These are phyloP conservation scores for Cytospora leucostoma DNA, from an alignment of 2,329 filamentous ascomycete genomes.

Conservation along the genomic window DNA sequence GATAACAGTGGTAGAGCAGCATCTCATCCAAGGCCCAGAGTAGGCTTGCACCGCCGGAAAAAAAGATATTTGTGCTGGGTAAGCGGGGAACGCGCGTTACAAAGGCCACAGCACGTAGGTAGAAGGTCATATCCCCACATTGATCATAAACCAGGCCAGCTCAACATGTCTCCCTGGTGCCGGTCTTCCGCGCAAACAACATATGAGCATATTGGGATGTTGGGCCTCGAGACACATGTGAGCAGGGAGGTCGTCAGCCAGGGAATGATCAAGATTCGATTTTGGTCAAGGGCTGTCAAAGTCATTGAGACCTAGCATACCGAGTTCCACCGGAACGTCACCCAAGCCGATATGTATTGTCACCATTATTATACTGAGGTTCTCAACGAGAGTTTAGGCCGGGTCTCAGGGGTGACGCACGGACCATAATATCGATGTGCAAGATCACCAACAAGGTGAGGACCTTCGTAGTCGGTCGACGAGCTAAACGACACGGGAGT, in stretches of 20 bases:
- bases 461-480: neutral
- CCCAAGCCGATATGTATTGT: neutral
- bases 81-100: neutral
- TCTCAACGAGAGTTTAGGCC: neutral
- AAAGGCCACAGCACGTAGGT: neutral
- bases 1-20: neutral
- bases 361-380: neutral
- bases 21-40: neutral
- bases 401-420: neutral
- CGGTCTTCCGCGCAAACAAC: neutral
- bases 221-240: neutral
- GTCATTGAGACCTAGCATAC: neutral
- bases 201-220: neutral
- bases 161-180: neutral
- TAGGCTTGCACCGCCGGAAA: neutral
- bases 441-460: neutral
- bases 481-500: neutral
- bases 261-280: neutral
- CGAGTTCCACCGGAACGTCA: neutral
- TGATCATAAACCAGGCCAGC: neutral
- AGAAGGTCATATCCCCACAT: slow-evolving; percentile 10
- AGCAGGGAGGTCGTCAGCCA: neutral
- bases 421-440: neutral
- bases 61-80: neutral
- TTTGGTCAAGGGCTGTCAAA: neutral